These are phyloP conservation scores for Rhynchosporium secalis DNA, from an alignment of 2,329 filamentous ascomycete genomes.

Conservation along the genomic window DNA sequence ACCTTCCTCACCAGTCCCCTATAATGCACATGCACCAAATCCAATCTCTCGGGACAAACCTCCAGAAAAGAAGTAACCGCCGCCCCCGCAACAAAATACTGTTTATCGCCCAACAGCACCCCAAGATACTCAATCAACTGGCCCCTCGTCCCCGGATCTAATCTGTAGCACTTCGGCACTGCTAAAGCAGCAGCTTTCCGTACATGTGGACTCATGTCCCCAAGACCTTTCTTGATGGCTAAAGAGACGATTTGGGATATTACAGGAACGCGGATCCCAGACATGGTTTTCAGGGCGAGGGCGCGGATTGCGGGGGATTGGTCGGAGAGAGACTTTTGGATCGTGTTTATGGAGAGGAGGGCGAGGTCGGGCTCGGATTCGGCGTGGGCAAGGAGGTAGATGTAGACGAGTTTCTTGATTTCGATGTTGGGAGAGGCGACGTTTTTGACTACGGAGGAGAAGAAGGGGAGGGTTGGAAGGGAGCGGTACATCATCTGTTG, in stretches of 20 bases:
- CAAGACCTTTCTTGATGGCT: constrained; percentile 90
- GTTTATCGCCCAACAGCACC: constrained; percentile 79
- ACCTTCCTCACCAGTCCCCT: constrained; percentile 81
- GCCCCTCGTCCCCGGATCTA: constrained; percentile 83
- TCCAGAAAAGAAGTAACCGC: constrained; percentile 88
- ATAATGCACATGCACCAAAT: constrained; percentile 90
- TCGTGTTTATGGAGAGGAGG: constrained; percentile 95
- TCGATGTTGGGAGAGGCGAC: constrained; percentile 91
- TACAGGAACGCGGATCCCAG: constrained; percentile 91
- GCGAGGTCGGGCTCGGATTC: constrained; percentile 95
- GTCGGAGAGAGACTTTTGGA: constrained; percentile 95
- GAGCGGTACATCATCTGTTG: constrained; percentile 89
- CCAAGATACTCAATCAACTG: constrained; percentile 82
- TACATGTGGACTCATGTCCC: constrained; percentile 92
- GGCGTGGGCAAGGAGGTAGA: constrained; percentile 95
- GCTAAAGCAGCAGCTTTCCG: constrained; percentile 89
- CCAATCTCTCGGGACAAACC: constrained; percentile 82
- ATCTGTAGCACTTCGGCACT: constrained; percentile 91
- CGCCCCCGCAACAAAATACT: constrained; percentile 95
- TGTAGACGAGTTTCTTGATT: constrained; percentile 98
- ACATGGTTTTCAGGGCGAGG: constrained; percentile 94
- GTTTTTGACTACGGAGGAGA: constrained; percentile 98
- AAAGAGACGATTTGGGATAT: constrained; percentile 97
- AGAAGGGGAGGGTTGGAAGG: constrained; percentile 86
- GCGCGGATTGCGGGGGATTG: constrained; percentile 86